Conservation (phyloP, 1,284 basidiomycete genomes). For the Peniophora sp. region DNA sequence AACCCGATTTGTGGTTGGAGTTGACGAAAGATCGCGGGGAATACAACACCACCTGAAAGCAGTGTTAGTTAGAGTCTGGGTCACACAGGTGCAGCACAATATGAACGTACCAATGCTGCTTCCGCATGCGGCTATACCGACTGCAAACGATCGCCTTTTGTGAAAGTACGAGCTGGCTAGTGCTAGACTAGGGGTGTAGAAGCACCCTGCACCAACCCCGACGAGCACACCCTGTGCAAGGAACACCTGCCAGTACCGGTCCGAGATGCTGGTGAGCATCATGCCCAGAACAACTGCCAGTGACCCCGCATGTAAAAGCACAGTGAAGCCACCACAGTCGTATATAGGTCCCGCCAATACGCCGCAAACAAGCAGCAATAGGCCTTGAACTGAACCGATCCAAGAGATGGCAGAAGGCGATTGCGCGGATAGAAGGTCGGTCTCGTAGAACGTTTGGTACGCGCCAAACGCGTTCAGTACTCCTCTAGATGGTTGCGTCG, state of each 20-base stretch:
- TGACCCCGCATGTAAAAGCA: constrained; percentile 10
- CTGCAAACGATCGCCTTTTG: constrained; percentile 17
- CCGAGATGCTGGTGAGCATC: constrained; percentile 46
- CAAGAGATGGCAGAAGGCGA: constrained; percentile 14
- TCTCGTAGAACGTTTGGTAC: constrained; percentile 14
- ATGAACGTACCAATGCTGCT: constrained; percentile 34
- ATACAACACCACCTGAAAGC: constrained; percentile 15
- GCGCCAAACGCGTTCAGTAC: constrained; percentile 15
- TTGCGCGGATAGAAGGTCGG: constrained; percentile 4
- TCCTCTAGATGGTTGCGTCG: constrained; percentile 7
- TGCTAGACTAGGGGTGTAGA: constrained; percentile 26
- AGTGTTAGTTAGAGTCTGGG: neutral
- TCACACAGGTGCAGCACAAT: constrained; percentile 1
- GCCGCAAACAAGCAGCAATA: constrained; percentile 10
- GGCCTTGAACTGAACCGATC: constrained; percentile 14
- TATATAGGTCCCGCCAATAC: constrained; percentile 13
- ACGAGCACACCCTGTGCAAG: constrained; percentile 53
- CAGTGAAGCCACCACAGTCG: constrained; percentile 9
- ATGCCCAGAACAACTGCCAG: constrained; percentile 29
- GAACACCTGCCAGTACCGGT: constrained; percentile 49
- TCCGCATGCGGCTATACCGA: constrained; percentile 5
- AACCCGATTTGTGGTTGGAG: constrained; percentile 18
- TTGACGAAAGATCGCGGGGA: constrained; percentile 15
- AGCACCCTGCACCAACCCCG: constrained; percentile 48
- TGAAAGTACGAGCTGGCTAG: constrained; percentile 10